phyloP scores from a whole-genome alignment of 306 rosid species.

The Macrotyloma uniflorum region DNA sequence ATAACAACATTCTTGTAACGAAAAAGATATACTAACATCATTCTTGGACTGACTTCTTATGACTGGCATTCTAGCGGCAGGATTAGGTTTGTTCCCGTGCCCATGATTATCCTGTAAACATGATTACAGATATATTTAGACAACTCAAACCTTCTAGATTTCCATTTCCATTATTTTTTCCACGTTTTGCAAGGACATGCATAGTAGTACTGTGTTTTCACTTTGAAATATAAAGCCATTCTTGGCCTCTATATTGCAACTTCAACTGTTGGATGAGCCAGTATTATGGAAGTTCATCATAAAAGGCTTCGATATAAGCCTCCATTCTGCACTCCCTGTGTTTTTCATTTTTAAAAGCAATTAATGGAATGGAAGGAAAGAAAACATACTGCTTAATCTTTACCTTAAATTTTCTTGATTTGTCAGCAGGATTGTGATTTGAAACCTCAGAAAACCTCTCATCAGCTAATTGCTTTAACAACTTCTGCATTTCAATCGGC shows the following conservation, averaged over 20 bases:
- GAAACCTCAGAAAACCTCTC: conserved; percentile 64
- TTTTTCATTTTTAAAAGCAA: too few species aligned
- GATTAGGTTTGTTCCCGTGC: conserved; percentile 36
- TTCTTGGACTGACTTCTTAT: conserved; percentile 52
- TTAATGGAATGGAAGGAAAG: not conserved
- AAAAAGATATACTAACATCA: conserved; percentile 59
- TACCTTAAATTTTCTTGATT: conserved; percentile 62
- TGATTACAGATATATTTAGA: conserved; percentile 4
- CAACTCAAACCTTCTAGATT: not conserved
- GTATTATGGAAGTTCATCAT: not conserved
- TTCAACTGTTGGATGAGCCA: not conserved
- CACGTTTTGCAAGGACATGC: not conserved
- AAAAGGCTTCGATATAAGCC: not conserved
- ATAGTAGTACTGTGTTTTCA: not conserved
- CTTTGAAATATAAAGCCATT: not conserved
- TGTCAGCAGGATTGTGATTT: conserved; percentile 38
- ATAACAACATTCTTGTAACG: not conserved
- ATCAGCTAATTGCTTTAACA: conserved; percentile 75
- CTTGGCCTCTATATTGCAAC: not conserved
- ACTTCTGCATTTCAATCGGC: conserved; percentile 68
- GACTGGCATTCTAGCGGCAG: conserved; percentile 53
- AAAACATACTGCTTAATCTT: not conserved
- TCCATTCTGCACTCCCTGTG: too few species aligned
- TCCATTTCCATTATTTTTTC: not conserved
- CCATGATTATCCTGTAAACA: conserved; percentile 56